A percentile compares a stretch with the other conserved stretches of the same genome.
These are phyloP conservation scores for Microdochium nivale DNA, from an alignment of 2,329 filamentous ascomycete genomes.

Conservation along the genomic window DNA sequence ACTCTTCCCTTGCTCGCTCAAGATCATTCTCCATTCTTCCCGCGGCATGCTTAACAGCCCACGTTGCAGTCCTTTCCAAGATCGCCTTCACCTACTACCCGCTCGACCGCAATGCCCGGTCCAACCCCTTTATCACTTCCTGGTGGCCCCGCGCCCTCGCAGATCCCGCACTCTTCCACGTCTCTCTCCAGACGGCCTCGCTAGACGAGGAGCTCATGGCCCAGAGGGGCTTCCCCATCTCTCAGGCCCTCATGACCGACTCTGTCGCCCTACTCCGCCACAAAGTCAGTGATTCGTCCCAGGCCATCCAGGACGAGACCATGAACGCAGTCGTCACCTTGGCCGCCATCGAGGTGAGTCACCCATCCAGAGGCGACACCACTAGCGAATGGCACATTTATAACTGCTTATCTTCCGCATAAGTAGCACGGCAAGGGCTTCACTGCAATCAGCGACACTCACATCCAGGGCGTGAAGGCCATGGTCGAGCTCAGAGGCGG, in stretches of 20 bases:
- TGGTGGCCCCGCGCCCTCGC: slow-evolving; percentile 51
- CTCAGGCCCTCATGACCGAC: slow-evolving; percentile 47
- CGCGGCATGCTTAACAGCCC: slow-evolving; percentile 5
- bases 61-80: slow-evolving; percentile 38
- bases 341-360: slow-evolving; percentile 50
- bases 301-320: slow-evolving; percentile 44
- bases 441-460: slow-evolving; percentile 30
- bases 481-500: slow-evolving; percentile 42
- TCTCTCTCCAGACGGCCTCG: slow-evolving; percentile 49
- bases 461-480: slow-evolving; percentile 39
- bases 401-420: neutral
- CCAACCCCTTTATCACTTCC: slow-evolving; percentile 49
- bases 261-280: slow-evolving; percentile 42
- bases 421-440: slow-evolving; percentile 46
- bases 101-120: slow-evolving; percentile 38
- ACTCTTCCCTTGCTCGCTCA: neutral
- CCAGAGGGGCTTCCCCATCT: slow-evolving; percentile 41
- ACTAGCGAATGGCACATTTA: too few species aligned
- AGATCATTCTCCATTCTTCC: neutral
- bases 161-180: slow-evolving; percentile 49
- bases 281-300: slow-evolving; percentile 34
- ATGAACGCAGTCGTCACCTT: slow-evolving; percentile 49
- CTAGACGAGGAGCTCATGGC: slow-evolving; percentile 44
- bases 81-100: slow-evolving; percentile 55
- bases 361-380: too few species aligned